Evolutionary conservation across 805 yeast genomes (phyloP), one percentile per base, ranked within the genome.

Genomic region (Candida andamanensis): DNA sequence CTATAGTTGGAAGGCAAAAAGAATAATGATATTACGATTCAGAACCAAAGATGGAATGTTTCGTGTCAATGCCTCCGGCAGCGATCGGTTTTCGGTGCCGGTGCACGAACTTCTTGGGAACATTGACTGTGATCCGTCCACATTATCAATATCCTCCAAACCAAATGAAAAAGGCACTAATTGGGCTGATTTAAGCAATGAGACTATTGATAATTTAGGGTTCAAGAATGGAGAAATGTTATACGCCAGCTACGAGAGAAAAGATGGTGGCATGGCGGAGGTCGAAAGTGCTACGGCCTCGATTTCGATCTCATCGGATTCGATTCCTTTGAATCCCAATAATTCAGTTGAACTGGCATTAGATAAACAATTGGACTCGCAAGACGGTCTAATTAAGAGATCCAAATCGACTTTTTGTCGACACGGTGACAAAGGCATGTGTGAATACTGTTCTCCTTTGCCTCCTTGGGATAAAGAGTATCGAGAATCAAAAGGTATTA

Each of bases 361-460:
- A 1, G 98, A 92, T 56, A 72, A 72, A 30, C 53, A 51, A 8
- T 64, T 89, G 20, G 89, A 81, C 30, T 66, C 63, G 17, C 69
- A 74, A 33, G 72, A 74, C 26, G 99, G 98, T 0, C 62, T 82
- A 34, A 85, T 92, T 35, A 57, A 69, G 17, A 70, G 98, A 20
- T 58, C 64, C 22, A 69, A 65, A 41, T 74, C 85, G 1, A 46
- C 55, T 2, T 62, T 87, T 40, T 90, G 98, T 57, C 74, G 80
- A 38, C 98, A 92, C 54, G 83, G 90, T 3, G 90, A 80, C 23
- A 81, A 80, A 46, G 99, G 97, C 2, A 92, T 92, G 97, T 92
- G 98, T 57, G 98, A 92, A 50, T 86, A 87, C 52, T 92, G 97
- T 55, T 78, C 94, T 20, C 96, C 97, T 0, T 61, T 92, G 32